A percentile compares a stretch with the other conserved stretches of the same genome.
These are phyloP conservation scores for Exserohilum turcica DNA, from an alignment of 2,329 filamentous ascomycete genomes.

Conservation along the genomic window DNA sequence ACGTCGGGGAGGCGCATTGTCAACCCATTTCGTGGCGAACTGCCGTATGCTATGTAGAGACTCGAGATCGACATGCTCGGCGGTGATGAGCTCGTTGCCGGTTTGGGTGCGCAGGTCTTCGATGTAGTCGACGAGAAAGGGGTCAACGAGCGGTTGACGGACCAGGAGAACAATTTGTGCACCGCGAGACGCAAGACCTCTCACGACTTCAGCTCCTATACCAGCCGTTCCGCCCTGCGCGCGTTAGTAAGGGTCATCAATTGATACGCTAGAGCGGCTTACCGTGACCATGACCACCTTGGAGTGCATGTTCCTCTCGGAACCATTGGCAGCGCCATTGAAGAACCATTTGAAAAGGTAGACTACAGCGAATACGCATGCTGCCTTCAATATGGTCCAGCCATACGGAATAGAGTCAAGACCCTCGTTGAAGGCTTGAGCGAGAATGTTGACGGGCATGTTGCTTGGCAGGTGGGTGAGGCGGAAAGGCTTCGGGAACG, in stretches of 20 bases:
- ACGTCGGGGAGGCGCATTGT: conserved; percentile 86
- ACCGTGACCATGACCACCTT: conserved; percentile 93
- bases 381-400: conserved; percentile 58
- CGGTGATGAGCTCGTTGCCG: conserved; percentile 86
- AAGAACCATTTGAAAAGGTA: conserved; percentile 74
- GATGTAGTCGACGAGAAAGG: conserved; percentile 91
- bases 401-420: conserved; percentile 60
- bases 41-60: conserved; percentile 88
- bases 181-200: conserved; percentile 76
- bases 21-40: conserved; percentile 98
- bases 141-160: conserved; percentile 77
- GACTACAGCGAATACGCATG: conserved; percentile 59
- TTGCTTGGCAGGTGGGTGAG: conserved; percentile 27
- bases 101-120: conserved; percentile 80
- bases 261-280: conserved; percentile 26
- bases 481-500: conserved; percentile 28
- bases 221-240: conserved; percentile 83
- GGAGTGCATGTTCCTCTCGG: conserved; percentile 86
- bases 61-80: conserved; percentile 88
- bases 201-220: conserved; percentile 78
- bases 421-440: conserved; percentile 60
- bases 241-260: conserved; percentile 28
- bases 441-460: conserved; percentile 68
- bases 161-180: conserved; percentile 92
- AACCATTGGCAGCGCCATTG: conserved; percentile 72